Conservation (phyloP, 1,284 basidiomycete genomes). For the Boletus mariae region DNA sequence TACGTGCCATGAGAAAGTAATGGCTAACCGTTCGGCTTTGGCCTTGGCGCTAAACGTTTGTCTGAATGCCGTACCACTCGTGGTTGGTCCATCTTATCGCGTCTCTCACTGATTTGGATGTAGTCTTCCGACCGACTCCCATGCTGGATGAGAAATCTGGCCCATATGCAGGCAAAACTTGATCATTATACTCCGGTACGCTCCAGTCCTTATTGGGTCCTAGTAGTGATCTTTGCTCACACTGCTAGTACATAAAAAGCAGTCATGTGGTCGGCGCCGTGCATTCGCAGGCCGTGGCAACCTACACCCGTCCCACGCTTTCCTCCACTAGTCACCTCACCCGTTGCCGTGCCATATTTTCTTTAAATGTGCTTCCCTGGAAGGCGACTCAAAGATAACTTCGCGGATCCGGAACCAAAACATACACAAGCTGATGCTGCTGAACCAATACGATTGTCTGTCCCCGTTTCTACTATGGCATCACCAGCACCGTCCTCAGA, state of each 20-base stretch:
- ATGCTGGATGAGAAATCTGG: conserved; percentile 5
- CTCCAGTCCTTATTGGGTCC: not conserved
- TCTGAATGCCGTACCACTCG: not conserved
- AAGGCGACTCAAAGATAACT: conserved; percentile 36
- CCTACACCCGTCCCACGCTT: conserved; percentile 1
- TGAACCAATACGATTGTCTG: conserved; percentile 9
- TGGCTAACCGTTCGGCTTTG: not conserved
- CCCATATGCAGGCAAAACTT: not conserved
- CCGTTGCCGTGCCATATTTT: not conserved
- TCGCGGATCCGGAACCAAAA: conserved; percentile 26
- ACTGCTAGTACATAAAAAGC: too few species aligned
- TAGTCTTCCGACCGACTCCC: not conserved
- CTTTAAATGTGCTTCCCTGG: conserved; percentile 42
- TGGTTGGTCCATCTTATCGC: not conserved
- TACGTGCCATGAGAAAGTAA: not conserved
- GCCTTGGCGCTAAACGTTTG: not conserved
- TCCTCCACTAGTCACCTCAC: conserved; percentile 2
- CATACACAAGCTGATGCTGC: conserved; percentile 15
- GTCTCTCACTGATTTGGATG: conserved; percentile 6
- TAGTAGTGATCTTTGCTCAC: not conserved
- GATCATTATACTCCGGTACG: conserved; percentile 2
- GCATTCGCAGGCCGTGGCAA: conserved; percentile 22
- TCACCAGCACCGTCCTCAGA: not conserved
- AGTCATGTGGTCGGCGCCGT: conserved; percentile 12
- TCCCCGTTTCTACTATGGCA: conserved; percentile 4